Evolutionary conservation across 2,329 filamentous ascomycete genomes (phyloP).

Genomic region (Penicillium nordicum): DNA sequence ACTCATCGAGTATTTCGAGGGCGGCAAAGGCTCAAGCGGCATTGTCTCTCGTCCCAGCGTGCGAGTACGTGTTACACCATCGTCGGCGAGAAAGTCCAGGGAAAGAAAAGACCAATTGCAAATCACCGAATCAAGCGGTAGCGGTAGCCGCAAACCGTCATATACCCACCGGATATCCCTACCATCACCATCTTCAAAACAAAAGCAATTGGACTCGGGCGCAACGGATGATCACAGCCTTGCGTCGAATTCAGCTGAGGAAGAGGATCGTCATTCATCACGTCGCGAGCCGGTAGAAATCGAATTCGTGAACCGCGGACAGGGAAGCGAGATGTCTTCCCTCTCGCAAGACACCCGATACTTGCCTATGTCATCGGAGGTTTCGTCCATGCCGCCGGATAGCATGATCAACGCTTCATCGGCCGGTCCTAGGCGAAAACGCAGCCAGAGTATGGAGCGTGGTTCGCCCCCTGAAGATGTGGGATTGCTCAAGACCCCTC

Average conservation of each 20-base stretch:
- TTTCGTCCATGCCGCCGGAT: constrained; percentile 77
- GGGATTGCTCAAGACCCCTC: constrained; percentile 57
- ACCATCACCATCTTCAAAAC: constrained; percentile 39
- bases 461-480: constrained; percentile 33
- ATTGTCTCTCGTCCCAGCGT: constrained; percentile 76
- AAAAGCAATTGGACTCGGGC: constrained; percentile 33
- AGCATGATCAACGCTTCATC: constrained; percentile 61
- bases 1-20: constrained; percentile 93
- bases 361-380: constrained; percentile 70
- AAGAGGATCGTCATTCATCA: constrained; percentile 72
- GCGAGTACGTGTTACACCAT: constrained; percentile 74
- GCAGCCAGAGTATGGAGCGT: constrained; percentile 51
- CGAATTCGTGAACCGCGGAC: constrained; percentile 69
- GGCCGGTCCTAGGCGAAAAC: constrained; percentile 45
- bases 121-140: constrained; percentile 72
- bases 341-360: constrained; percentile 61
- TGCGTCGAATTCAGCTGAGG: constrained; percentile 71
- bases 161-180: constrained; percentile 67
- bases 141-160: constrained; percentile 63
- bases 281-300: constrained; percentile 75
- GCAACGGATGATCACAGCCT: constrained; percentile 61
- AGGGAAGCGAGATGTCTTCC: constrained; percentile 64
- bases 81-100: constrained; percentile 55
- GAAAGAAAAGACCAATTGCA: constrained; percentile 73
- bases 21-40: constrained; percentile 57